A percentile compares a stretch with the other conserved stretches of the same genome.
These are phyloP conservation scores for Ganoderma leucocontextum DNA, from an alignment of 1,284 basidiomycete species.

Conservation along the genomic window DNA sequence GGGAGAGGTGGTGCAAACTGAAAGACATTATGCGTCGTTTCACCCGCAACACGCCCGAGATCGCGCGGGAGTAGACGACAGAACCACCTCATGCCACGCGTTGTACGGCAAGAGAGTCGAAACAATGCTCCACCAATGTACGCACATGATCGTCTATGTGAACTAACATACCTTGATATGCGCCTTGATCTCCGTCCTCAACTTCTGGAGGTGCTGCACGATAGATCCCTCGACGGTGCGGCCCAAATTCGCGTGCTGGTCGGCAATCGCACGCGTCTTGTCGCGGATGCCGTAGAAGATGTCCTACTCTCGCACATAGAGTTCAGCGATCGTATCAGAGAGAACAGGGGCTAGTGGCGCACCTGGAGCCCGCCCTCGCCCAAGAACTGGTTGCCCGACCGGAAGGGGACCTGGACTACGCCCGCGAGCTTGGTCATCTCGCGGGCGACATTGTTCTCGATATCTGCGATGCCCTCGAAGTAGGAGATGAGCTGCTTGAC, in stretches of 20 bases:
- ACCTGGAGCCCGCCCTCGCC: conserved; percentile 86
- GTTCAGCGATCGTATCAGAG: not conserved
- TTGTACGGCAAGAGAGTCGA: no score
- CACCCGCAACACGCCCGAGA: no score
- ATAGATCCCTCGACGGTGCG: conserved; percentile 97
- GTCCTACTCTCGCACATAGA: conserved; percentile 61
- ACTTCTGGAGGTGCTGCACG: conserved; percentile 97
- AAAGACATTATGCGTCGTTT: no score
- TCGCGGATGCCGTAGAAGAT: conserved; percentile 94
- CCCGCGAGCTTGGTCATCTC: conserved; percentile 97
- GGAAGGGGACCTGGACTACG: conserved; percentile 97
- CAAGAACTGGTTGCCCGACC: conserved; percentile 94
- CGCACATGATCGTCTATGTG: no score
- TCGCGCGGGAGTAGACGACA: no score
- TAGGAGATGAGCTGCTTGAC: conserved; percentile 94
- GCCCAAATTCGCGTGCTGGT: conserved; percentile 96
- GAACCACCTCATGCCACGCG: no score
- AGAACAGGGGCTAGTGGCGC: conserved; percentile 12
- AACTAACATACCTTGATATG: conserved; percentile 81
- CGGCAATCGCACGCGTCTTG: conserved; percentile 93
- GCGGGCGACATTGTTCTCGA: conserved; percentile 93
- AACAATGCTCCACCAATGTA: no score
- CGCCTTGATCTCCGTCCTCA: conserved; percentile 94
- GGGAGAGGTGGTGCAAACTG: no score
- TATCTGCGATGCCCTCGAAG: conserved; percentile 92